Evolutionary conservation across 169 alveolate species (phyloP).

Genomic region (Plasmodium falciparum): DNA sequence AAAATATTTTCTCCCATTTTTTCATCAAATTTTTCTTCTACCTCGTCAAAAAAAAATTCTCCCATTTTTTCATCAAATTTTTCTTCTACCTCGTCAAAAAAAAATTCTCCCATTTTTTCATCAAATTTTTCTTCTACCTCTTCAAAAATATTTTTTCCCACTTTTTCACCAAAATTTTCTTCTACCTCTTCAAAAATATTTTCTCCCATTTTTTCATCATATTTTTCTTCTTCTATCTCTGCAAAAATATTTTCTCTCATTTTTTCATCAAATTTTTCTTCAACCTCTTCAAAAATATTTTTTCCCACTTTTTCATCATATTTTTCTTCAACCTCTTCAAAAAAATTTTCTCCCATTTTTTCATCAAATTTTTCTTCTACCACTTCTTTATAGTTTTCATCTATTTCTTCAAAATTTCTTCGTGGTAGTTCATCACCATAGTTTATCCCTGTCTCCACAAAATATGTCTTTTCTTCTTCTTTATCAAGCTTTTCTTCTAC

Average conservation of each 20-base stretch:
- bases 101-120: not conserved
- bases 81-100: not conserved
- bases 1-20: no score
- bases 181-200: not conserved
- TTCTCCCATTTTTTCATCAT: not conserved
- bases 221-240: not conserved
- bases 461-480: not conserved
- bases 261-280: not conserved
- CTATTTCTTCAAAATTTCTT: not conserved
- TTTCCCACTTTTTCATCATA: not conserved
- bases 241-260: not conserved
- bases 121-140: not conserved
- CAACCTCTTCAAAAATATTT: not conserved
- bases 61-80: not conserved
- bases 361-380: not conserved
- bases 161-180: not conserved
- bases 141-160: not conserved
- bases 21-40: not conserved
- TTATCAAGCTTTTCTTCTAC: no score
- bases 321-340: not conserved
- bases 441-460: not conserved
- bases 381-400: not conserved
- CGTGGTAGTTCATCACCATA: not conserved
- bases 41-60: not conserved
- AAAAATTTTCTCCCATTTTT: not conserved